Percentiles rank a stretch among this genome's conserved stretches.
Conservation (phyloP, 2,329 filamentous ascomycete species). For the Colletotrichum spinosum region DNA sequence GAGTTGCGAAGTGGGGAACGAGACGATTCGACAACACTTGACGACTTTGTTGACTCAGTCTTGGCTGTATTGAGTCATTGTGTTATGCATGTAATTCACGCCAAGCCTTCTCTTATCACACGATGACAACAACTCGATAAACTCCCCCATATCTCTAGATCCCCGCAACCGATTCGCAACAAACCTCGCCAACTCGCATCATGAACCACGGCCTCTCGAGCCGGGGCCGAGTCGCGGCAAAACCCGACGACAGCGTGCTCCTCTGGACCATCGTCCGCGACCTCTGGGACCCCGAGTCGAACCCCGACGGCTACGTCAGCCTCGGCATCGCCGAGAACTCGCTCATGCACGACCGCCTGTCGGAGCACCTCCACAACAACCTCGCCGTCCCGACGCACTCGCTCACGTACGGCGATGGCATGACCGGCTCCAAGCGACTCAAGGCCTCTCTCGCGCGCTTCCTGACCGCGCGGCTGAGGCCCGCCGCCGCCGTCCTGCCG, state of each 20-base stretch:
- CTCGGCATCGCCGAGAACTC: constrained; percentile 65
- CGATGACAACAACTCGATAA: too few relatives aligned
- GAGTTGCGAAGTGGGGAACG: too few relatives aligned
- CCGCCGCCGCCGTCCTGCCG: constrained; percentile 42
- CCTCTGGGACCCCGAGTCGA: constrained; percentile 53
- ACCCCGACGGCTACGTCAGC: constrained; percentile 59
- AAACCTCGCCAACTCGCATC: too few relatives aligned
- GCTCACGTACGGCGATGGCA: constrained; percentile 56
- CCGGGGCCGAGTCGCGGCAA: constrained; percentile 44
- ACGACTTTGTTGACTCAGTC: too few relatives aligned
- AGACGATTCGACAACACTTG: too few relatives aligned
- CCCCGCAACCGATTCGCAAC: too few relatives aligned
- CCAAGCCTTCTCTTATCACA: too few relatives aligned
- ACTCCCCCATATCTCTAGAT: too few relatives aligned
- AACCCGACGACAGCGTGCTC: constrained; percentile 42
- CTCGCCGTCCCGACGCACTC: constrained; percentile 46
- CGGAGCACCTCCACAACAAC: constrained; percentile 51
- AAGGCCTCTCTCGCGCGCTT: constrained; percentile 49
- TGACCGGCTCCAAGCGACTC: constrained; percentile 49
- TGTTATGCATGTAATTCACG: too few relatives aligned
- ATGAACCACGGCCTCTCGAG: constrained; percentile 40
- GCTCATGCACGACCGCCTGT: constrained; percentile 60
- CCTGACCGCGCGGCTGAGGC: constrained; percentile 49
- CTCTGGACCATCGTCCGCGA: constrained; percentile 59
- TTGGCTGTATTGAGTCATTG: too few relatives aligned